Conservation (phyloP, 352 stramenopile species). For the Phytophthora sp. region DNA sequence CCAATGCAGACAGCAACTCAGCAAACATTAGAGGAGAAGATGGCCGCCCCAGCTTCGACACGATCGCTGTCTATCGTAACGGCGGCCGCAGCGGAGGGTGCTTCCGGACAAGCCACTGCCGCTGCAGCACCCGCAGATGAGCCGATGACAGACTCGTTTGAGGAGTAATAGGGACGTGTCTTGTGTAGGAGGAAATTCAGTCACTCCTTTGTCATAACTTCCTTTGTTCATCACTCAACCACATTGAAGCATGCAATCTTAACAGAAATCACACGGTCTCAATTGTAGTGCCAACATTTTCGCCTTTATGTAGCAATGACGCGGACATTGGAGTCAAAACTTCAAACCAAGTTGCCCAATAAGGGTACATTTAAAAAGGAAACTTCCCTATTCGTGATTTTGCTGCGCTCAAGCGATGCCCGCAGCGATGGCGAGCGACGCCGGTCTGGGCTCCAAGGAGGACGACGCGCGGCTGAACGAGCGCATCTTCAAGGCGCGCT, state of each 20-base stretch:
- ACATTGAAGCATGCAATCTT: too few species aligned
- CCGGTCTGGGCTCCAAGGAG: conserved; percentile 37
- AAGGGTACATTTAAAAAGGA: conserved; percentile 20
- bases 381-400: conserved; percentile 27
- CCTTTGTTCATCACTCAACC: too few species aligned
- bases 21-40: conserved; percentile 48
- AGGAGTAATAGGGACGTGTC: conserved; percentile 20
- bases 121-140: conserved; percentile 34
- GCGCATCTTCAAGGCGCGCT: conserved; percentile 59
- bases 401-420: conserved; percentile 25
- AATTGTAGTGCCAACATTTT: neutral
- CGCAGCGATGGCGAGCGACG: conserved; percentile 29
- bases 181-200: neutral
- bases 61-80: conserved; percentile 50
- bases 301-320: too few species aligned
- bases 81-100: conserved; percentile 39
- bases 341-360: neutral
- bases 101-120: conserved; percentile 22
- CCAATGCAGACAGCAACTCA: conserved; percentile 24
- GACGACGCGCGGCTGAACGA: conserved; percentile 60
- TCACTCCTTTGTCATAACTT: neutral
- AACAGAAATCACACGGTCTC: too few species aligned
- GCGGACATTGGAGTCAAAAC: too few species aligned
- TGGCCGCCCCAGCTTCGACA: conserved; percentile 34
- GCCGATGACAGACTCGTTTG: conserved; percentile 44